phyloP scores from a whole-genome alignment of 495 filamentous ascomycete genomes.

The Saxophila tyrrhenica region DNA sequence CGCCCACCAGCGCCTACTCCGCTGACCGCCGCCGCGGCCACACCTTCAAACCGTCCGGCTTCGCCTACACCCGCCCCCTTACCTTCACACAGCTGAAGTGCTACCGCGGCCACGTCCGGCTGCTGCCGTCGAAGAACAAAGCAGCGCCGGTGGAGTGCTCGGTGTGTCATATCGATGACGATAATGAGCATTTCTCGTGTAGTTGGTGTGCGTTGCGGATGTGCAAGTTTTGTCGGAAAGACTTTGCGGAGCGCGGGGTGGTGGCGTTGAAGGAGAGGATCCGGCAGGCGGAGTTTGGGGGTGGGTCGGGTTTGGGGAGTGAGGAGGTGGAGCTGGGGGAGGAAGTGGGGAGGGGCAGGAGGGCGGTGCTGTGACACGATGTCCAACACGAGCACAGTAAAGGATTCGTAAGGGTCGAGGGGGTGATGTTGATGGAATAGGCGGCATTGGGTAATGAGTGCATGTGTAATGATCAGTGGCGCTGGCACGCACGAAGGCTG shows the following conservation, averaged over 20 bases:
- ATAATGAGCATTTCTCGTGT: conserved; percentile 11
- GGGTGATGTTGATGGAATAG: neutral
- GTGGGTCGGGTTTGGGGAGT: neutral
- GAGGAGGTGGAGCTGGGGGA: too few species aligned
- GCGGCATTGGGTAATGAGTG: neutral
- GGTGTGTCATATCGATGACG: conserved; percentile 19
- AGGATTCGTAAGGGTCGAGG: too few species aligned
- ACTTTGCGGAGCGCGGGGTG: conserved; percentile 6
- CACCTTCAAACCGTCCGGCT: conserved; percentile 15
- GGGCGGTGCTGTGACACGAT: neutral
- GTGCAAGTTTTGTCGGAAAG: conserved; percentile 15
- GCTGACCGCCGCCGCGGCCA: conserved; percentile 8
- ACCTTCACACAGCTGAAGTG: conserved; percentile 10
- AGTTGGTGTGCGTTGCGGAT: conserved; percentile 19
- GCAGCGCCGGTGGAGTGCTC: conserved; percentile 18
- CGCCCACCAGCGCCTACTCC: neutral
- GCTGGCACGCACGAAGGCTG: neutral
- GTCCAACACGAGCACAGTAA: neutral
- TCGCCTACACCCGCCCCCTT: conserved; percentile 14
- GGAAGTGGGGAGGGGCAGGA: neutral
- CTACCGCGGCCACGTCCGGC: conserved; percentile 3
- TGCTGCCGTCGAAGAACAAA: conserved; percentile 8
- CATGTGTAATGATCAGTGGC: neutral
- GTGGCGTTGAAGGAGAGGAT: conserved; percentile 13
- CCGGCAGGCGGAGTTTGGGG: conserved; percentile 11